A percentile compares a stretch with the other conserved stretches of the same genome.
phyloP scores from a whole-genome alignment of 2,329 filamentous ascomycete genomes.

The Colletotrichum sp. region DNA sequence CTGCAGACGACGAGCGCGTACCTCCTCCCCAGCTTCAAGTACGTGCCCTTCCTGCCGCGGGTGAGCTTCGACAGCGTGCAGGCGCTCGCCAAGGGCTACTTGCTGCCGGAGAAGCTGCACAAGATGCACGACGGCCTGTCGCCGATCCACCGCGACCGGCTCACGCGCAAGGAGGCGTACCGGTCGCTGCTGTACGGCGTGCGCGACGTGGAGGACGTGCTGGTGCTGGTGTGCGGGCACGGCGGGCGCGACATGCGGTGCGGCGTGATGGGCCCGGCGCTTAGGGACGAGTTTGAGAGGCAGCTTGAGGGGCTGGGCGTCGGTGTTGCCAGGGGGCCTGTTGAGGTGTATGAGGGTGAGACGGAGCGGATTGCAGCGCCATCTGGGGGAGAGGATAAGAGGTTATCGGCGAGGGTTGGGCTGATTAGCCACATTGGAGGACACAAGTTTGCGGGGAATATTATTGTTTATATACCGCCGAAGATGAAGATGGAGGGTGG shows the following conservation, averaged over 20 bases:
- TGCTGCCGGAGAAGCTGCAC: conserved; percentile 69
- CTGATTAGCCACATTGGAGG: conserved; percentile 82
- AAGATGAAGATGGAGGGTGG: conserved; percentile 42
- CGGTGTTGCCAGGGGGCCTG: conserved; percentile 51
- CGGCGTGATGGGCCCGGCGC: conserved; percentile 77
- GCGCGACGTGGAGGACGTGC: conserved; percentile 66
- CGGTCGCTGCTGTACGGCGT: conserved; percentile 60
- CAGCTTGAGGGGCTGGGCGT: conserved; percentile 58
- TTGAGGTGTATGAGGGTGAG: conserved; percentile 36
- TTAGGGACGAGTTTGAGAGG: conserved; percentile 72
- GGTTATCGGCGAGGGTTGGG: conserved; percentile 63
- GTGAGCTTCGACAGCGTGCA: conserved; percentile 60
- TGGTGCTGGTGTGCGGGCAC: conserved; percentile 91
- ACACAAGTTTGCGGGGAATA: conserved; percentile 86
- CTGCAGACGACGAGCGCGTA: conserved; percentile 69
- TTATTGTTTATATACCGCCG: conserved; percentile 80
- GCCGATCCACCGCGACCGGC: conserved; percentile 59
- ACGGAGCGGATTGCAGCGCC: conserved; percentile 8
- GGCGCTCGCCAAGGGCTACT: conserved; percentile 67
- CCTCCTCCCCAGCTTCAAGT: conserved; percentile 83
- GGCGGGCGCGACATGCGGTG: conserved; percentile 82
- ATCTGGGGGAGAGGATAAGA: conserved; percentile 16
- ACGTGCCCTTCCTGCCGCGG: conserved; percentile 74
- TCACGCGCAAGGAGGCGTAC: conserved; percentile 56
- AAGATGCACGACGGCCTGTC: conserved; percentile 64